Base-by-base conservation (phyloP, 2,329 filamentous ascomycete genomes). In the Beauveria medogensis region DNA sequence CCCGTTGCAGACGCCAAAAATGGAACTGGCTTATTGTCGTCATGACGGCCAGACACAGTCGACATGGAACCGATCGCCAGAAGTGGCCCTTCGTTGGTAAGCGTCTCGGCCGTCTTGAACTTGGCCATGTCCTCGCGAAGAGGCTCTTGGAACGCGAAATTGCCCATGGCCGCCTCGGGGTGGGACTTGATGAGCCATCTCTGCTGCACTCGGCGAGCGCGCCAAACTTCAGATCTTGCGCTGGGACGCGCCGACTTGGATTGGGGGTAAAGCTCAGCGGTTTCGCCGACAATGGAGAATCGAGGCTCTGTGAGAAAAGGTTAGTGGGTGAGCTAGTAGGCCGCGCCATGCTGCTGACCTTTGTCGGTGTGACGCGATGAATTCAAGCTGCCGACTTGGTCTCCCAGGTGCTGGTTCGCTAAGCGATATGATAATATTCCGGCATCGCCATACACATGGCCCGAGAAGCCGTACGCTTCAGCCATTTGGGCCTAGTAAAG, bases 11-110 rank as follows among this genome's bases (percentile, higher is more conserved):
- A 79, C 63, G 75, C 82, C 63, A 79, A 75, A 65, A 75, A 70
- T 2, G 74, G 71, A 14, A 71, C 70, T 18, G 67, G 69, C 1
- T 61, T 64, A 12, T 44, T 30, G 37, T 65, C 51, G 37, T 58
- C 67, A 30, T 61, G 66, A 3, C 68, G 65, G 20, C 70, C 61
- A 44, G 72, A 75, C 20, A 72, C 63, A 64, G 83, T 75, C 2
- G 74, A 70, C 64, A 84, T 77, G 61, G 82, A 79, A 1, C 86
- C 86, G 30, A 84, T 74, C 2, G 81, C 79, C 24, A 90, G 75
- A 5, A 87, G 58, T 3, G 69, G 64, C 20, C 63, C 64, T 7
- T 67, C 58, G 44, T 63, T 65, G 3, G 60, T 47, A 1, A 68
- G 56, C 0, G 69, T 66, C 9, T 73, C 70, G 2, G 67, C 59